phyloP scores from a whole-genome alignment of 2,329 filamentous ascomycete species.

The Neodidymelliopsis sp. region DNA sequence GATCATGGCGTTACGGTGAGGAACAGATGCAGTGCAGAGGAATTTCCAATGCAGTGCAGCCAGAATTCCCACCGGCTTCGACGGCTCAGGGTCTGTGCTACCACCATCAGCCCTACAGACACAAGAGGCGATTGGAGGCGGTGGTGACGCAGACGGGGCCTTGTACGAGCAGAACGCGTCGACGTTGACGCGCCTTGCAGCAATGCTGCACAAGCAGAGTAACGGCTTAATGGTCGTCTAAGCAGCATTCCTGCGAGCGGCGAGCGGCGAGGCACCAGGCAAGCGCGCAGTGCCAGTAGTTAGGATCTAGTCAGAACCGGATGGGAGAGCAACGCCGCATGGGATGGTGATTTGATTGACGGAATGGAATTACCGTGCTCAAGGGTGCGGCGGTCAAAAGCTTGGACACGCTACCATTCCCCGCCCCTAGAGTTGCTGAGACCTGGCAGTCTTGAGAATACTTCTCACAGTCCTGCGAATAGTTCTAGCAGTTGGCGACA shows the following conservation, averaged over 20 bases:
- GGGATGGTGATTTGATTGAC: conserved; percentile 25
- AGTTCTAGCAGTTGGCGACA: too few relatives aligned
- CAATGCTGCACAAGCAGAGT: conserved; percentile 15
- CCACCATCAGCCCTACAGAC: conserved; percentile 28
- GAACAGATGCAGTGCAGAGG: too few relatives aligned
- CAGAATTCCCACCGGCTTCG: conserved; percentile 21
- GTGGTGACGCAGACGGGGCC: conserved; percentile 21
- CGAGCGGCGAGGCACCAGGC: conserved; percentile 13
- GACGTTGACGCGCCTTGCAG: conserved; percentile 23
- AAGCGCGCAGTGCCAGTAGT: conserved; percentile 15
- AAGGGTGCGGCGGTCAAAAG: conserved; percentile 2
- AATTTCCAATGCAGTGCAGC: too few relatives aligned
- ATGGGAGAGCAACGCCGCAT: conserved; percentile 6
- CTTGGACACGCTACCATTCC: too few relatives aligned
- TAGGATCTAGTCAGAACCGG: conserved; percentile 7
- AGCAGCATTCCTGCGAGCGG: conserved; percentile 12
- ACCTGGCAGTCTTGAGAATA: too few relatives aligned
- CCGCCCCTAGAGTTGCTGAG: too few relatives aligned
- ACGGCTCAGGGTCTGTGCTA: conserved; percentile 22
- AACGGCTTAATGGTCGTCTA: conserved; percentile 9
- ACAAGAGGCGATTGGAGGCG: conserved; percentile 18
- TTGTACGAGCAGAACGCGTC: conserved; percentile 22
- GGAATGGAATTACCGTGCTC: conserved; percentile 11
- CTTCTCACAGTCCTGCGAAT: too few relatives aligned
- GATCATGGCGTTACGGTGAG: conserved; percentile 10